Percentiles rank a stretch among this genome's conserved stretches.
These are phyloP conservation scores for Dispira simplex DNA, from an alignment of 192 early-diverging fungal genomes.

Conservation along the genomic window DNA sequence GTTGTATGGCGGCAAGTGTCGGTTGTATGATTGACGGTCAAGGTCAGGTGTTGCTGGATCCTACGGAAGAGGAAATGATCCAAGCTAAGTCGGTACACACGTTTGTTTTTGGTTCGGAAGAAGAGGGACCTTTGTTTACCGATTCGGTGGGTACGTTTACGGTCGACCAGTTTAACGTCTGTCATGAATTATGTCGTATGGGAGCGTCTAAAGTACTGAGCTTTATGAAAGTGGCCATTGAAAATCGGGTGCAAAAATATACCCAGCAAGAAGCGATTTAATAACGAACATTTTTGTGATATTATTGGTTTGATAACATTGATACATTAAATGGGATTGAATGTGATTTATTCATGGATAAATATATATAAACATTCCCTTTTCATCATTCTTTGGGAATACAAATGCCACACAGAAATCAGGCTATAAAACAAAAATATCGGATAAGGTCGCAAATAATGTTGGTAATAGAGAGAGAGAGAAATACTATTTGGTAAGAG, in stretches of 20 bases:
- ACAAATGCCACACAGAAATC: too few relatives aligned
- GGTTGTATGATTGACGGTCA: constrained; percentile 49
- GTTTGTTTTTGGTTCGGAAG: constrained; percentile 61
- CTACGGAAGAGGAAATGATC: constrained; percentile 53
- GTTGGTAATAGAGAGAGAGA: not conserved
- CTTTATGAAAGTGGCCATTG: constrained; percentile 14
- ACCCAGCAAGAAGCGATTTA: not conserved
- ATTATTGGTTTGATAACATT: not conserved
- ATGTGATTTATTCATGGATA: not conserved
- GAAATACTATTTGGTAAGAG: not conserved
- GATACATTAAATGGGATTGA: not conserved
- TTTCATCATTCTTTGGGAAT: too few relatives aligned
- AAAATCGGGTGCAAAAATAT: constrained; percentile 21
- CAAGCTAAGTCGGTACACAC: constrained; percentile 60
- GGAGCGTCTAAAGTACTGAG: not conserved
- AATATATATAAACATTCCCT: too few relatives aligned
- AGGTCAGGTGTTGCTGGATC: constrained; percentile 56
- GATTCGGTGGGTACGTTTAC: constrained; percentile 64
- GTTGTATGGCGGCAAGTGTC: constrained; percentile 45
- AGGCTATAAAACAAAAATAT: too few relatives aligned
- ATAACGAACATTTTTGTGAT: not conserved
- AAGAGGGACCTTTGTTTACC: constrained; percentile 31
- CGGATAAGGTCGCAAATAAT: too few relatives aligned
- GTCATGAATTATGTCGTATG: not conserved
- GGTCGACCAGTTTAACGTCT: constrained; percentile 34